Conservation (phyloP, 331 rosid genomes). For the Pyrus hybrid region DNA sequence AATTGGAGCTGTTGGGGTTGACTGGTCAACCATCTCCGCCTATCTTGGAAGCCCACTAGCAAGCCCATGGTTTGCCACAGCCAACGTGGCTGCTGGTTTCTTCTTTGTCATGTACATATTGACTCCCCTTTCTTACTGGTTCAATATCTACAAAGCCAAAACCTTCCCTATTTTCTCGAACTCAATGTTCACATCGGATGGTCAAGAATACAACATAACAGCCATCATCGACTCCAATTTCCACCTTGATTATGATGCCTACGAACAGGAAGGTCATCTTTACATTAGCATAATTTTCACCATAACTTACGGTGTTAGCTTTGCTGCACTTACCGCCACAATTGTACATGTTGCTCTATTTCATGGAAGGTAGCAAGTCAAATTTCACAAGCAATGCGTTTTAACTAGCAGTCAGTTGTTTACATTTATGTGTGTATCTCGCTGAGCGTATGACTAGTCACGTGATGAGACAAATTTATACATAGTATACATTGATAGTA, state of each 20-base stretch:
- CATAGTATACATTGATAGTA: neutral
- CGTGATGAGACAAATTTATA: neutral
- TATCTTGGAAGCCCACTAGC: conserved; percentile 96
- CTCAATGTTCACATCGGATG: conserved; percentile 39
- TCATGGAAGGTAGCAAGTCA: conserved; percentile 62
- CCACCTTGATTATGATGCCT: conserved; percentile 53
- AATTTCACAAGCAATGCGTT: neutral
- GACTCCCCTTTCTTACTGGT: conserved; percentile 68
- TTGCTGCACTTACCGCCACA: conserved; percentile 83
- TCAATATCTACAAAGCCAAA: conserved; percentile 49
- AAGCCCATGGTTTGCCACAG: conserved; percentile 97
- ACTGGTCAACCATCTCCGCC: conserved; percentile 87
- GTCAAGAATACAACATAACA: conserved; percentile 53
- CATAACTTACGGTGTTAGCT: conserved; percentile 75
- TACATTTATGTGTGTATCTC: neutral
- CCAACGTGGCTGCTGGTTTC: conserved; percentile 77
- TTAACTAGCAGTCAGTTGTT: neutral
- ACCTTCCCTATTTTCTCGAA: conserved; percentile 69
- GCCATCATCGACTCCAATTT: conserved; percentile 61
- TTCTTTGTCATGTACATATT: conserved; percentile 57
- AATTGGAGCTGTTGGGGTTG: conserved; percentile 53
- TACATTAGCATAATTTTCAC: conserved; percentile 63
- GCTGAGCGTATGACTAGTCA: neutral
- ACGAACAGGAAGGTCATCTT: conserved; percentile 47
- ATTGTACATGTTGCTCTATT: conserved; percentile 77